A percentile compares a stretch with the other conserved stretches of the same genome.
Conservation (phyloP, 2,329 filamentous ascomycete genomes). For the Colletotrichum phormii region DNA sequence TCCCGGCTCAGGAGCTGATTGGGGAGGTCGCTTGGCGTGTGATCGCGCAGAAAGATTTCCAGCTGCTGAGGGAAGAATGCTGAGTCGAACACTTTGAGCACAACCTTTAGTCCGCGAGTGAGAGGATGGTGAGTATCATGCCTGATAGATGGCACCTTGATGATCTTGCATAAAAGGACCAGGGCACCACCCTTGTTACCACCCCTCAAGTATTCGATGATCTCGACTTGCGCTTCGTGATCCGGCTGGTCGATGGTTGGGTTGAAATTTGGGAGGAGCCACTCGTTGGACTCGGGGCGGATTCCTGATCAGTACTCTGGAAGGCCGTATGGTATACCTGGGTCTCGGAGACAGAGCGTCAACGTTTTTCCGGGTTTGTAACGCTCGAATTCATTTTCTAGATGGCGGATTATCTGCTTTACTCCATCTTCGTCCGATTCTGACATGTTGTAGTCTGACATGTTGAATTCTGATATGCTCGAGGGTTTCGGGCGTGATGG, state of each 20-base stretch:
- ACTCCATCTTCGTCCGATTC: no score
- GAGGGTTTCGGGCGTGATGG: no score
- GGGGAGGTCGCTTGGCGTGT: neutral
- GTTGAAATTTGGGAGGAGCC: neutral
- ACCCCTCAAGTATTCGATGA: neutral
- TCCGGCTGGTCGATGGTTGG: neutral
- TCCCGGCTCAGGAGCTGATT: neutral
- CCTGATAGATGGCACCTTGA: neutral
- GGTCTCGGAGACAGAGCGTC: neutral
- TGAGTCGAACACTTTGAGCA: neutral
- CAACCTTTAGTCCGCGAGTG: neutral
- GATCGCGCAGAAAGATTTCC: no score
- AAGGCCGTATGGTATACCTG: neutral
- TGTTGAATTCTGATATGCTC: no score
- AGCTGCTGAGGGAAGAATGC: neutral
- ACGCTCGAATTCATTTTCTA: no score
- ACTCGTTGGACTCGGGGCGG: neutral
- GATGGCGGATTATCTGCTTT: no score
- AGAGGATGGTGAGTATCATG: neutral
- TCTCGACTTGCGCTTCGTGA: neutral
- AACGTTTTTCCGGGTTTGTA: neutral
- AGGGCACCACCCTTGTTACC: neutral
- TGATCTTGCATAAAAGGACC: neutral
- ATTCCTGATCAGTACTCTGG: neutral
- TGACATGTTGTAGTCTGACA: no score